Conservation (phyloP, 1,284 basidiomycete genomes). For the Leccinum insigne region DNA sequence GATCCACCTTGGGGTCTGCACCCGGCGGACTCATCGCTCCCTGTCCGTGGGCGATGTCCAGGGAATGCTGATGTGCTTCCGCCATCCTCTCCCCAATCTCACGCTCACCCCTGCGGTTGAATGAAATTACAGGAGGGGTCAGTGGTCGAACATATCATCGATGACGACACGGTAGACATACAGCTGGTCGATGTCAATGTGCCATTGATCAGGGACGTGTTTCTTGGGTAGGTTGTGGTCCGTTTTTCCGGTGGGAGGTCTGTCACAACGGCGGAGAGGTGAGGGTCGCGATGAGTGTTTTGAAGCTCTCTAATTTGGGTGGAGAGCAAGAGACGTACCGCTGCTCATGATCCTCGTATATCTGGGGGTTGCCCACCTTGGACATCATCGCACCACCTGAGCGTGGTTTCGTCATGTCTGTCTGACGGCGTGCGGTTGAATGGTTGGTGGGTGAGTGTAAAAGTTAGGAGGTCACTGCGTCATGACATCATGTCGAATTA, state of each 20-base stretch:
- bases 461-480: no score
- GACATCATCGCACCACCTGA: conserved; percentile 44
- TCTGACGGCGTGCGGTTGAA: neutral
- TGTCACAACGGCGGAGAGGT: conserved; percentile 2
- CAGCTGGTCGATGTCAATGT: conserved; percentile 42
- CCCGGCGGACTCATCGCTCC: conserved; percentile 23
- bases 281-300: neutral
- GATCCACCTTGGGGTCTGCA: conserved; percentile 36
- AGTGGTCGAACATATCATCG: neutral
- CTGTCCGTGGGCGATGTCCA: conserved; percentile 22
- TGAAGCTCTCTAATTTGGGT: neutral
- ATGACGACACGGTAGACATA: conserved; percentile 20
- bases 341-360: conserved; percentile 45
- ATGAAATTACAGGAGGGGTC: neutral
- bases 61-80: conserved; percentile 36
- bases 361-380: conserved; percentile 15
- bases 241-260: conserved; percentile 19
- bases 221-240: conserved; percentile 25
- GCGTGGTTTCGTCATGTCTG: conserved; percentile 21
- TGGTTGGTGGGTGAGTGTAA: conserved; percentile 10
- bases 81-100: conserved; percentile 39
- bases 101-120: conserved; percentile 41
- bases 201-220: conserved; percentile 32
- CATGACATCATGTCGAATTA: no score
- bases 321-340: conserved; percentile 27